Evolutionary conservation across 768 basidiomycete species (phyloP).

Genomic region (Kwoniella heveanensis): DNA sequence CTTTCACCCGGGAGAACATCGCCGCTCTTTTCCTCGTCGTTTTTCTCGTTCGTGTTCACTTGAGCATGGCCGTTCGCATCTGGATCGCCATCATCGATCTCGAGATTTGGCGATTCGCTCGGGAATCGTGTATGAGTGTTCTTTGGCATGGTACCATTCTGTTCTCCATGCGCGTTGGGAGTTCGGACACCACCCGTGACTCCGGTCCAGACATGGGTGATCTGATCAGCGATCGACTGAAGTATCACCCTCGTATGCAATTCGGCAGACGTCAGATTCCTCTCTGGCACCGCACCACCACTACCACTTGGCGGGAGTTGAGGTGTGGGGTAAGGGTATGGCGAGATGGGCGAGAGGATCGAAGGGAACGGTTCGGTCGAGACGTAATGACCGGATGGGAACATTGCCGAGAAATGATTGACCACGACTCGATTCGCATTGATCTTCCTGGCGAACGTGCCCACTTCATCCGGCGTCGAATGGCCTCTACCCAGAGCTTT

Average conservation of each 20-base stretch:
- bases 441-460: slow-evolving; percentile 44
- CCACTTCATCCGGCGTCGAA: slow-evolving; percentile 52
- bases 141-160: not conserved
- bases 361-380: slow-evolving; percentile 45
- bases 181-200: not conserved
- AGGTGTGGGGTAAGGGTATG: slow-evolving; percentile 40
- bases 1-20: too few species aligned
- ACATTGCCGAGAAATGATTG: slow-evolving; percentile 56
- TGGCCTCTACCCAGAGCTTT: slow-evolving; percentile 52
- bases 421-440: slow-evolving; percentile 46
- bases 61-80: too few species aligned
- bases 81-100: not conserved
- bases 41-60: not conserved
- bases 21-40: not conserved
- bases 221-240: slow-evolving; percentile 50
- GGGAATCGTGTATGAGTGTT: not conserved
- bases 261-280: slow-evolving; percentile 37
- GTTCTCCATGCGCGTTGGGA: not conserved
- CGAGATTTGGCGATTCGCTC: not conserved
- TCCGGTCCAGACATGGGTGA: slow-evolving; percentile 39
- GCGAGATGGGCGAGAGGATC: slow-evolving; percentile 39
- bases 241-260: slow-evolving; percentile 49
- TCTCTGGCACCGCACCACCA: slow-evolving; percentile 15
- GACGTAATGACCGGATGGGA: slow-evolving; percentile 49
- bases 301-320: slow-evolving; percentile 10